Evolutionary conservation across 1,284 basidiomycete genomes (phyloP).

Genomic region (Cryptococcus sp.): DNA sequence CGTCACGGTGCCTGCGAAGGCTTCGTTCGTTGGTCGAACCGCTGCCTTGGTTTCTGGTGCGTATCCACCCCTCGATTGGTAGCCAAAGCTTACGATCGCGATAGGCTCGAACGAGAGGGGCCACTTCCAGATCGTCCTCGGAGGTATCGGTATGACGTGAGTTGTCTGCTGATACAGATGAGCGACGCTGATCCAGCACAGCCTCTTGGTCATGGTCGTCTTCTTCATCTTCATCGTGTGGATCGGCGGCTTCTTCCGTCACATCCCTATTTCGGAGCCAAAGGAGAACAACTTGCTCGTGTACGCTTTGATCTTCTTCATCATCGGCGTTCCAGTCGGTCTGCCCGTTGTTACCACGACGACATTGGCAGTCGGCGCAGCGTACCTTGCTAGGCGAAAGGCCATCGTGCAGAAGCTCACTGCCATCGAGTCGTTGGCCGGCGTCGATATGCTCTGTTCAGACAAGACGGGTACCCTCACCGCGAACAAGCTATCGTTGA

Average conservation of each 20-base stretch:
- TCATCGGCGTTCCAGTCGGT: constrained; percentile 63
- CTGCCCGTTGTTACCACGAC: constrained; percentile 60
- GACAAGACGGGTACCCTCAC: constrained; percentile 62
- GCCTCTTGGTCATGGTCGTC: constrained; percentile 59
- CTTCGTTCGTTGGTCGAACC: constrained; percentile 57
- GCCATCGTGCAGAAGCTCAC: constrained; percentile 66
- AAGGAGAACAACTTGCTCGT: constrained; percentile 59
- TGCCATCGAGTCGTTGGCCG: constrained; percentile 62
- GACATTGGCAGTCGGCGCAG: constrained; percentile 61
- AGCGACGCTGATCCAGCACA: constrained; percentile 5
- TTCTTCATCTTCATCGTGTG: constrained; percentile 58
- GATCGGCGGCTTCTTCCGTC: constrained; percentile 59
- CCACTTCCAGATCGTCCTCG: constrained; percentile 61
- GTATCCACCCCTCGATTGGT: constrained; percentile 1
- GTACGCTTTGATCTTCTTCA: constrained; percentile 49
- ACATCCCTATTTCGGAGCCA: constrained; percentile 57
- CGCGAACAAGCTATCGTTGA: constrained; percentile 62
- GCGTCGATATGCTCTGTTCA: constrained; percentile 62
- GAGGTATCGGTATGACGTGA: constrained; percentile 57
- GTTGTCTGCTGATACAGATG: background rate
- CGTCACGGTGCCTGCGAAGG: constrained; percentile 57
- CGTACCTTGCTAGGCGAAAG: constrained; percentile 60
- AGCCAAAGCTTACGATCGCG: background rate
- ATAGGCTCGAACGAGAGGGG: constrained; percentile 53
- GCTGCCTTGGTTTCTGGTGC: constrained; percentile 34